A percentile compares a stretch with the other conserved stretches of the same genome.
phyloP scores from a whole-genome alignment of 2,329 filamentous ascomycete genomes.

The Colletotrichum brevisporum region DNA sequence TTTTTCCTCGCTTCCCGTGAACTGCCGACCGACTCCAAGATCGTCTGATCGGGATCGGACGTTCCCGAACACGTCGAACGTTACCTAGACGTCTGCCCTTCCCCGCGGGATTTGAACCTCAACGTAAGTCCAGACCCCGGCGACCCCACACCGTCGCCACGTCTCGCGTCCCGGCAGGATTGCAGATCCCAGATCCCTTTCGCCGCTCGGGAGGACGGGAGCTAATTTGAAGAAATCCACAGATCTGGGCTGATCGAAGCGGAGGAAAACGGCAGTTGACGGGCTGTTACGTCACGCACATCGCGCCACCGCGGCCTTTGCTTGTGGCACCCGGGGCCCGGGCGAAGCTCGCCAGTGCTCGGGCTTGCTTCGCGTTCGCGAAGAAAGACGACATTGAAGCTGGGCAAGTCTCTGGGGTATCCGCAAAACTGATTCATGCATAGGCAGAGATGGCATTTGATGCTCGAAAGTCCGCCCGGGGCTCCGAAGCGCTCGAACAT shows the following conservation, averaged over 20 bases:
- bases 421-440: not conserved
- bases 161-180: constrained; percentile 1
- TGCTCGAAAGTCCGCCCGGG: not conserved
- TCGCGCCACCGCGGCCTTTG: constrained; percentile 36
- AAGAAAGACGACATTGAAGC: not conserved
- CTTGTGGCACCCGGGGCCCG: constrained; percentile 9
- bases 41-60: too few species aligned
- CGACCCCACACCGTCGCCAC: constrained; percentile 17
- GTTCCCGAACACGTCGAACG: too few species aligned
- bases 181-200: not conserved
- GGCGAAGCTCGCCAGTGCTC: constrained; percentile 27
- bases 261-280: constrained; percentile 18
- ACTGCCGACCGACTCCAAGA: too few species aligned
- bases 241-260: constrained; percentile 22
- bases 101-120: too few species aligned
- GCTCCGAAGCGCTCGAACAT: not conserved
- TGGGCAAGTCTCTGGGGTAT: not conserved
- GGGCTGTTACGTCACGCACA: constrained; percentile 17
- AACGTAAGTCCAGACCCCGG: constrained; percentile 10
- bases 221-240: constrained; percentile 14
- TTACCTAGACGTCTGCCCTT: too few species aligned
- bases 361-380: not conserved
- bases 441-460: too few species aligned
- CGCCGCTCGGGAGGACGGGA: constrained; percentile 29
- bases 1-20: too few species aligned